Evolutionary conservation across 106 monocot species (phyloP).

Genomic region (Acorus gramineus): DNA sequence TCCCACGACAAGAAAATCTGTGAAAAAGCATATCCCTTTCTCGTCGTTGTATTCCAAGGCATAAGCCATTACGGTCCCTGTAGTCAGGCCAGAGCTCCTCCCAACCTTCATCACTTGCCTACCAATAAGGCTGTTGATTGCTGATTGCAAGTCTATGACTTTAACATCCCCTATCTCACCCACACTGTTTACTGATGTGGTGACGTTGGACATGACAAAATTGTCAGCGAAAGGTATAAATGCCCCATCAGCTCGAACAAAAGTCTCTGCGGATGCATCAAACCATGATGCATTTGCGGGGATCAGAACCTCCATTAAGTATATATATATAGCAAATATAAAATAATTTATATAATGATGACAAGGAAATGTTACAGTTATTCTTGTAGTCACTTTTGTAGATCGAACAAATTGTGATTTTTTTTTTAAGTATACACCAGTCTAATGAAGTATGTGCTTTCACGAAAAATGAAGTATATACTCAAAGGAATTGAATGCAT

Average conservation of each 20-base stretch:
- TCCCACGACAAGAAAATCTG: slow-evolving; percentile 89
- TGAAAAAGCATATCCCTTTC: slow-evolving; percentile 88
- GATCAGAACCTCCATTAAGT: slow-evolving; percentile 12
- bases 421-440: no score
- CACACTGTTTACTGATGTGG: slow-evolving; percentile 65
- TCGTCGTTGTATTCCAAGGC: slow-evolving; percentile 92
- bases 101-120: slow-evolving; percentile 85
- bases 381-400: not conserved
- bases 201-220: slow-evolving; percentile 69
- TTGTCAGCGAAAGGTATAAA: slow-evolving; percentile 89
- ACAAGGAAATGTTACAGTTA: not conserved
- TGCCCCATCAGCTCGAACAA: slow-evolving; percentile 95
- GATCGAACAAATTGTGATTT: no score
- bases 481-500: no score
- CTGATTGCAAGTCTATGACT: slow-evolving; percentile 69
- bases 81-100: slow-evolving; percentile 79
- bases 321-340: not conserved
- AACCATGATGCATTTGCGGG: slow-evolving; percentile 29
- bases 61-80: slow-evolving; percentile 79
- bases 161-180: slow-evolving; percentile 82
- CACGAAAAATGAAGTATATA: no score
- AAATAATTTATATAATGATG: not conserved
- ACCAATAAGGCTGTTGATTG: slow-evolving; percentile 70
- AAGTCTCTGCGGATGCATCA: slow-evolving; percentile 68
- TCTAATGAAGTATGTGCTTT: no score